Base-by-base conservation (phyloP, 1,284 basidiomycete species). In the Mrakiaceae sp. region DNA sequence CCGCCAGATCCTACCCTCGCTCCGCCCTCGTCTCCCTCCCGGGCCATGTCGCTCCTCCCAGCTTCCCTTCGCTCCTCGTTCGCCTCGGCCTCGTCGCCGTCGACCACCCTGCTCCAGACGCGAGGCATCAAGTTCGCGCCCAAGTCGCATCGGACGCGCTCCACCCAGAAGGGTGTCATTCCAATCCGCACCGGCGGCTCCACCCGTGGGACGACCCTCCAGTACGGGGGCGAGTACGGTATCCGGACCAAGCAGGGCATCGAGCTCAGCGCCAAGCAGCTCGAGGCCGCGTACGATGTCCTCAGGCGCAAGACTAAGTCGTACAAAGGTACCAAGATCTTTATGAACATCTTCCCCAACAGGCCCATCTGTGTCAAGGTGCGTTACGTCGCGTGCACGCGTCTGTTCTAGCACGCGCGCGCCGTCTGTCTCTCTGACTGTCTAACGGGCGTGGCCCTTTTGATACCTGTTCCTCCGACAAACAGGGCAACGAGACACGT, bases 361-460 rank as follows among this genome's bases (percentile, higher is more conserved):
- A 86, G 97, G 64, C 93, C 95, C 3, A 92, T 98, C 66, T 97
- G 94, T 79, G 87, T 98, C 66, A 98, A 98, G 84, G 89, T 88
- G 9, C 43, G 46, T 62, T 27, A 27, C 27, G 27, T 27, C 27
- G 27, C 27, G 27, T 27, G 27, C 27, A 27, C 12, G 6, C 12
- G 27, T n/a, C n/a, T 51, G 10, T 42, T 16, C 55, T 39, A 4
- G 0, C 9, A 4, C 39, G 39, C 5, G 8, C 53, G 5, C 14
- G 14, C 27, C 11, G 8, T 54, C 7, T 5, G n/a, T 46, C 51
- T 14, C 44, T 49, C 46, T 60, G 39, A 7, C 52, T 7, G 27
- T 6, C 52, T 52, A 16, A 12, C 51, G 51, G 14, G 51, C 27
- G 14, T 12, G 14, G 53, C 53, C 43, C 43, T 50, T 46, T 16